Evolutionary conservation across 345 rosid species (phyloP), one percentile per base, ranked within the genome.

Genomic region (Pistacia vera): DNA sequence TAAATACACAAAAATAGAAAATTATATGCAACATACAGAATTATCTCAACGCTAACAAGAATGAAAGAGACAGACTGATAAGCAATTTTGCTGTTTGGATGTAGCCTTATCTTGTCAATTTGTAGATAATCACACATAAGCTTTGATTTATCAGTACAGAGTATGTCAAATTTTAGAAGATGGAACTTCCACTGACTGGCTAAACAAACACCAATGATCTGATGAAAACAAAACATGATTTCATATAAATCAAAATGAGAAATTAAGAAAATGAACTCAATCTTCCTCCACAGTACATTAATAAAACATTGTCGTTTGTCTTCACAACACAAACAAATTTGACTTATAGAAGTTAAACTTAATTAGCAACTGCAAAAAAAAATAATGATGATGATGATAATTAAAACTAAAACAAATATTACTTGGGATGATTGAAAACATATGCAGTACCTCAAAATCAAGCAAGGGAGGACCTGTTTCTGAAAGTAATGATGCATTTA

Each of bases 391-490:
- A 28, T 13, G 20, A 70, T 63, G 36, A 28, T 8, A 63, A 28
- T 51, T 18, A 52, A 4, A 49, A 35, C 6, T 0, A 17, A 35
- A 63, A 71, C 35, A 1, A 25, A 51, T 8, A 36, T 63, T 44
- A 35, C 41, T 18, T 54, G n/a, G 49, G 25, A 58, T 57, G 51
- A 64, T 68, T 22, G 56, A 75, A 22, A 54, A 38, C 18, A 74
- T 36, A 30, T n/a, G 56, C 11, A 61, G 30, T 83, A 93, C 99
- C 99, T 95, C 99, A 84, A 95, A 93, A 72, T 95, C 99, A 83
- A 95, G 93, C 88, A 95, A 77, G 20, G 99, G 99, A 73, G 99
- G 98, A 79, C 99, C 99, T 64, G 92, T 85, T 75, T 95, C 99
- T 70, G 97, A 90, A 78, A 88, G 85, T 67, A 95, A 84, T 8